Evolutionary conservation across 2,329 filamentous ascomycete species (phyloP), one percentile per base, ranked within the genome.

Genomic region (Hysterium pulicare): DNA sequence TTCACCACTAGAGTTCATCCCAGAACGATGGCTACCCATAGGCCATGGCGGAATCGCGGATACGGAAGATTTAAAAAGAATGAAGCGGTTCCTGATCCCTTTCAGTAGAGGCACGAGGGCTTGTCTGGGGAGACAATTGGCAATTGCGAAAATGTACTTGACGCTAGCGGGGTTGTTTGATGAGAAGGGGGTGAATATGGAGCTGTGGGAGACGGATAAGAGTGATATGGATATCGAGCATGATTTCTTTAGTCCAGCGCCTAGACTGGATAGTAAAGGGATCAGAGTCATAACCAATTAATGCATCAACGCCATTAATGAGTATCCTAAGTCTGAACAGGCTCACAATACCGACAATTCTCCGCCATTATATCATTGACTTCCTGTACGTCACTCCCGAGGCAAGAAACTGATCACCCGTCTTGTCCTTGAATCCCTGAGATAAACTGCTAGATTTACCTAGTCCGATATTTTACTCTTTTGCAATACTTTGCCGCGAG

Each of bases 61-160:
- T 21, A n/a, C 13, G 34, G 34, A 16, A 9, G 34, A 22, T n/a
- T 33, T 15, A 24, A n/a, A 8, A 33, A 34, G 13, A 34, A 50
- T 58, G 5, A 51, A 58, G 35, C 44, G 41, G 8, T 59, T 58
- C 38, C 45, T 63, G 1, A 50, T 62, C 6, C 51, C 57, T 1
- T 62, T 61, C 34, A 54, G 49, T 11, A 62, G 57, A 38, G 63
- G 61, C 10, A 59, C 44, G 2, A 50, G 55, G 15, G 48, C 46
- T 6, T 66, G 62, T 36, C 37, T 61, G 6, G 62, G 61, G 1
- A 59, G 53, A 41, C 50, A 57, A 32, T 35, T 54, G 1, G 54
- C 50, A 5, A 45, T 42, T 41, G 43, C 47, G 4, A 49, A 51
- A 30, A 10, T 51, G 11, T 51, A 57, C 36, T 28, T 58, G 5